phyloP scores from a whole-genome alignment of 805 yeast genomes.

The Komagataella mondaviorum region DNA sequence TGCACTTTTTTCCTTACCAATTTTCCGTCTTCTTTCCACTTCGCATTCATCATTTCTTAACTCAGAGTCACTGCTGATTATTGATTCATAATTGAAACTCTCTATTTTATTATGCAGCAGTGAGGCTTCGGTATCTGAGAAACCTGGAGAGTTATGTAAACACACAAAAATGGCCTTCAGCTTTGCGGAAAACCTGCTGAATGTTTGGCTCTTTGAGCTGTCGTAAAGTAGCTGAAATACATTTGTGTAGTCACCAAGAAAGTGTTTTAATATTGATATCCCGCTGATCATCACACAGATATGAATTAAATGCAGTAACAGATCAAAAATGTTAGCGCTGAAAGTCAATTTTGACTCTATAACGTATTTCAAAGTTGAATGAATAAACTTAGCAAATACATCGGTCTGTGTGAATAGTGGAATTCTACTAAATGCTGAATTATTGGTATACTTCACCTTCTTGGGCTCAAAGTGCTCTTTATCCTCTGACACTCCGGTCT shows the following conservation, averaged over 20 bases:
- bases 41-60: slow-evolving; percentile 21
- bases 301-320: slow-evolving; percentile 57
- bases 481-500: slow-evolving; percentile 21
- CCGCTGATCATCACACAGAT: slow-evolving; percentile 20
- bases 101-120: not conserved
- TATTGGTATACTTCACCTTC: not conserved
- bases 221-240: slow-evolving; percentile 20
- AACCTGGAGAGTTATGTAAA: slow-evolving; percentile 15
- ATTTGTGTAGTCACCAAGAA: not conserved
- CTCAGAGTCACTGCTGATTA: slow-evolving; percentile 8
- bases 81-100: slow-evolving; percentile 3
- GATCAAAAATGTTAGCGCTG: slow-evolving; percentile 4
- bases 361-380: not conserved
- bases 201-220: slow-evolving; percentile 23
- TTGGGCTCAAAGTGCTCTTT: slow-evolving; percentile 49
- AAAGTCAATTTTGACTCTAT: not conserved
- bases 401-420: not conserved
- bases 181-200: slow-evolving; percentile 32
- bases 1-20: slow-evolving; percentile 58
- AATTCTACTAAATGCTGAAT: not conserved
- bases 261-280: not conserved
- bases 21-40: slow-evolving; percentile 44
- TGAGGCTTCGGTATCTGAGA: not conserved
- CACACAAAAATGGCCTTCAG: slow-evolving; percentile 30
- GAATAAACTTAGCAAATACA: not conserved